Conservation (phyloP, 257 asterid species). For the Prunella vulgaris region DNA sequence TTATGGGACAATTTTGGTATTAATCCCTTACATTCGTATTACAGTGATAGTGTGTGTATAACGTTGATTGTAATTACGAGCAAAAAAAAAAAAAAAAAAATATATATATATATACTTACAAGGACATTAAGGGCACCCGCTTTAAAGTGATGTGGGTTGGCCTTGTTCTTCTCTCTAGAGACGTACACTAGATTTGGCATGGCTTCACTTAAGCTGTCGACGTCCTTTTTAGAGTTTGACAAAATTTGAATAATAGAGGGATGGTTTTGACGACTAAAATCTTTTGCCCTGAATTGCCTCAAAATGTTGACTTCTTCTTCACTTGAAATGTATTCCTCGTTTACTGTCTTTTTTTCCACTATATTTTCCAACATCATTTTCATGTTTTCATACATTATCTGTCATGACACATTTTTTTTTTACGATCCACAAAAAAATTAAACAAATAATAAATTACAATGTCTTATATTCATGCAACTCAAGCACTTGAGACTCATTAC, state of each 20-base stretch:
- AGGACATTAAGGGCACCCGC: slow-evolving; percentile 82
- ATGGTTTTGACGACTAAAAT: slow-evolving; percentile 42
- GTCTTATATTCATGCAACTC: too few species aligned
- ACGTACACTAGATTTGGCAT: slow-evolving; percentile 69
- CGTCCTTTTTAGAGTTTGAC: slow-evolving; percentile 28
- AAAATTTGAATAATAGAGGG: slow-evolving; percentile 49
- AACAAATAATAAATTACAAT: too few species aligned
- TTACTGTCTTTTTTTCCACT: slow-evolving; percentile 33
- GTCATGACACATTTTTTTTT: too few species aligned
- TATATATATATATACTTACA: slow-evolving; percentile 27
- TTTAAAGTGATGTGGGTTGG: slow-evolving; percentile 57
- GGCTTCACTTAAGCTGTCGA: slow-evolving; percentile 28
- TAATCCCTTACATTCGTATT: too few species aligned
- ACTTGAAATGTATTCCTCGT: slow-evolving; percentile 33
- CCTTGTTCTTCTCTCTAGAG: slow-evolving; percentile 54
- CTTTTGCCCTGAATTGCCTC: slow-evolving; percentile 27
- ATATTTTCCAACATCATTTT: slow-evolving; percentile 35
- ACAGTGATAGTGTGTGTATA: too few species aligned
- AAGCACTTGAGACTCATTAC: too few species aligned
- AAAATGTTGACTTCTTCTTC: slow-evolving; percentile 32
- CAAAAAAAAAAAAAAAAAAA: not conserved
- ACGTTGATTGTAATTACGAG: too few species aligned
- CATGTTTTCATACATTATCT: slow-evolving; percentile 51
- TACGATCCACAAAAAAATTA: not conserved
- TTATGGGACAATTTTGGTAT: too few species aligned